Conservation (phyloP, 2,329 filamentous ascomycete genomes). For the Cordyceps fumosorosea region DNA sequence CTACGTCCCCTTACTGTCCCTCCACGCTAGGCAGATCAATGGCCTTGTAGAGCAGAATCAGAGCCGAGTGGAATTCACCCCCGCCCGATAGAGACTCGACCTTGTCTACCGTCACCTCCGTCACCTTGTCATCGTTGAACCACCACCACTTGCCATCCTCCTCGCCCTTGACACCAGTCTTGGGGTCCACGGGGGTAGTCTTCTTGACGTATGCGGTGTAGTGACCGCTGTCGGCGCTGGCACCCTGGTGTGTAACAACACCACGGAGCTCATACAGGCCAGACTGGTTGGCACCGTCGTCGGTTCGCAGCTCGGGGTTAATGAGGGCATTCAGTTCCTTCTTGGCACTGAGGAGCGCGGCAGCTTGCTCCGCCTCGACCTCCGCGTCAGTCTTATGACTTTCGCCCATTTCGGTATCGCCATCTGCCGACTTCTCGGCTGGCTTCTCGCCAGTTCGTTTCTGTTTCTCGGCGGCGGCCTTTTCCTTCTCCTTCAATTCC, state of each 20-base stretch:
- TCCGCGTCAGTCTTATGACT: constrained; percentile 91
- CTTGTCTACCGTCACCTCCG: constrained; percentile 85
- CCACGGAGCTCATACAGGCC: constrained; percentile 92
- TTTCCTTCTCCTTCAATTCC: constrained; percentile 44
- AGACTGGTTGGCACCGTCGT: constrained; percentile 84
- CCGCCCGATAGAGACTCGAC: constrained; percentile 86
- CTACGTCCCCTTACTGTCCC: constrained; percentile 26
- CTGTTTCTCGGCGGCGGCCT: constrained; percentile 41
- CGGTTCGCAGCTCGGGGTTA: constrained; percentile 63
- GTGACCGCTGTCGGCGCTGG: constrained; percentile 93
- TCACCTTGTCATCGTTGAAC: constrained; percentile 98
- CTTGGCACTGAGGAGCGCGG: constrained; percentile 70
- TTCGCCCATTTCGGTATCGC: constrained; percentile 67
- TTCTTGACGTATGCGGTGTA: constrained; percentile 99
- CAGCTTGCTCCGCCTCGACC: constrained; percentile 77
- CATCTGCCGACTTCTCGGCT: constrained; percentile 39
- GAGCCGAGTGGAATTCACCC: constrained; percentile 76
- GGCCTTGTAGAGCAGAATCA: constrained; percentile 73
- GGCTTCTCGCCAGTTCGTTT: constrained; percentile 31
- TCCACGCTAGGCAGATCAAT: constrained; percentile 60
- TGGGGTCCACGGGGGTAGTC: constrained; percentile 62
- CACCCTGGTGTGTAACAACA: constrained; percentile 92
- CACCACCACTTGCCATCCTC: constrained; percentile 99
- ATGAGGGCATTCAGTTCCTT: constrained; percentile 80
- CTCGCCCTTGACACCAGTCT: constrained; percentile 68